These are phyloP conservation scores for Taiwanofungus camphoratus DNA, from an alignment of 1,284 basidiomycete species.

Conservation along the genomic window DNA sequence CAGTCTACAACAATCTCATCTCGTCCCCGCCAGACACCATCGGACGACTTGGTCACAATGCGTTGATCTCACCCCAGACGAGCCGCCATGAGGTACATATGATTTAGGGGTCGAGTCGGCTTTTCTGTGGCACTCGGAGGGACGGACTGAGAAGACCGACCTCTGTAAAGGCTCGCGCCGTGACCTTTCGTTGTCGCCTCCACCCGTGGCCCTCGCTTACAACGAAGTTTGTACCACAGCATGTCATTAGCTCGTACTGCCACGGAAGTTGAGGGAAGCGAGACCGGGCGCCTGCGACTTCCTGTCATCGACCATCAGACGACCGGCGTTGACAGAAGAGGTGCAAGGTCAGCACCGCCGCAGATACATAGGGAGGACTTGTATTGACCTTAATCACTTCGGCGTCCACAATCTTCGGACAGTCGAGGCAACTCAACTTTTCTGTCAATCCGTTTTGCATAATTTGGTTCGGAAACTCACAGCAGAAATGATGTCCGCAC, in stretches of 20 bases:
- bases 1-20: no score
- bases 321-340: not conserved
- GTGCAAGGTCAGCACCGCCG: not conserved
- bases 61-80: no score
- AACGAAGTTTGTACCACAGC: slow-evolving; percentile 49
- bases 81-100: not conserved
- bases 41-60: no score
- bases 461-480: slow-evolving; percentile 5
- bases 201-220: slow-evolving; percentile 56
- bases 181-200: slow-evolving; percentile 51
- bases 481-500: slow-evolving; percentile 18
- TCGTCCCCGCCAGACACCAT: no score
- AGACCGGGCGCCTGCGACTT: slow-evolving; percentile 16
- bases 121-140: not conserved
- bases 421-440: not conserved
- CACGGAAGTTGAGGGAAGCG: slow-evolving; percentile 32
- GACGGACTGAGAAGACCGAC: slow-evolving; percentile 17
- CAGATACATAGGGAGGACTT: not conserved
- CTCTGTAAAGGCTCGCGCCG: slow-evolving; percentile 37
- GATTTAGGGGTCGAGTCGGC: not conserved
- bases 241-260: slow-evolving; percentile 27
- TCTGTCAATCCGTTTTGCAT: slow-evolving; percentile 1
- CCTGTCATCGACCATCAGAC: slow-evolving; percentile 10
- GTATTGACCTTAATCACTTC: slow-evolving; percentile 17
- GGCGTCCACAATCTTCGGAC: slow-evolving; percentile 16